Evolutionary conservation across 371 early-diverging fungal species (phyloP).

Genomic region (Rhizomucor pusillus): DNA sequence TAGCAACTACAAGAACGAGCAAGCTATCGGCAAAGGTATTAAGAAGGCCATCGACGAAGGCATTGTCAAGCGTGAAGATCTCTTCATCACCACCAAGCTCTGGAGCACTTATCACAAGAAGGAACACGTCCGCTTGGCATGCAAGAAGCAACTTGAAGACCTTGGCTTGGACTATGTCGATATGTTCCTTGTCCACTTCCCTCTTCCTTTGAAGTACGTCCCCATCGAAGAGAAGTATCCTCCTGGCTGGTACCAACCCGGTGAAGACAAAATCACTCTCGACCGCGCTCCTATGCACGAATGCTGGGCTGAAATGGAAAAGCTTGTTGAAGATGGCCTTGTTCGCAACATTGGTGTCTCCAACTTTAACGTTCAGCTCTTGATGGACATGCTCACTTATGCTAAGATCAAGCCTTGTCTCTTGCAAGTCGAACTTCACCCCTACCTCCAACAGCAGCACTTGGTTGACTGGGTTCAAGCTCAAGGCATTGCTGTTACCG

Average conservation of each 20-base stretch:
- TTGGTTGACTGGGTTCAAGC: constrained; percentile 35
- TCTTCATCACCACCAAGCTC: constrained; percentile 78
- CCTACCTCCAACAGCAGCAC: constrained; percentile 60
- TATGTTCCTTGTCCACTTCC: constrained; percentile 58
- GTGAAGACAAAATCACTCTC: constrained; percentile 18
- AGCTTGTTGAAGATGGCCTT: constrained; percentile 23
- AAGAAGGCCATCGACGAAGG: constrained; percentile 45
- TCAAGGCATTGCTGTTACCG: constrained; percentile 55
- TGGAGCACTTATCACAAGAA: constrained; percentile 63
- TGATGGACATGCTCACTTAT: constrained; percentile 49
- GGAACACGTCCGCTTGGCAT: constrained; percentile 46
- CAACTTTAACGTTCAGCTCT: constrained; percentile 44
- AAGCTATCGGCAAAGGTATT: constrained; percentile 47
- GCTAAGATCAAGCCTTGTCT: constrained; percentile 48
- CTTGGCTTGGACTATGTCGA: constrained; percentile 72
- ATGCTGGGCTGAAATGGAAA: constrained; percentile 33
- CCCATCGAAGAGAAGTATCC: constrained; percentile 22
- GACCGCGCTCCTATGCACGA: constrained; percentile 34
- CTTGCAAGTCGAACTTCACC: constrained; percentile 67
- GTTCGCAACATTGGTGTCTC: constrained; percentile 51
- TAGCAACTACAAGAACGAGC: constrained; percentile 54
- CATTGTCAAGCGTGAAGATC: constrained; percentile 50
- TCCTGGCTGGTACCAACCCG: constrained; percentile 26
- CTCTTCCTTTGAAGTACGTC: constrained; percentile 26
- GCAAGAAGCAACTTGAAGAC: constrained; percentile 50